phyloP scores from a whole-genome alignment of 1,284 basidiomycete species.

The Ceratobasidium sp. region DNA sequence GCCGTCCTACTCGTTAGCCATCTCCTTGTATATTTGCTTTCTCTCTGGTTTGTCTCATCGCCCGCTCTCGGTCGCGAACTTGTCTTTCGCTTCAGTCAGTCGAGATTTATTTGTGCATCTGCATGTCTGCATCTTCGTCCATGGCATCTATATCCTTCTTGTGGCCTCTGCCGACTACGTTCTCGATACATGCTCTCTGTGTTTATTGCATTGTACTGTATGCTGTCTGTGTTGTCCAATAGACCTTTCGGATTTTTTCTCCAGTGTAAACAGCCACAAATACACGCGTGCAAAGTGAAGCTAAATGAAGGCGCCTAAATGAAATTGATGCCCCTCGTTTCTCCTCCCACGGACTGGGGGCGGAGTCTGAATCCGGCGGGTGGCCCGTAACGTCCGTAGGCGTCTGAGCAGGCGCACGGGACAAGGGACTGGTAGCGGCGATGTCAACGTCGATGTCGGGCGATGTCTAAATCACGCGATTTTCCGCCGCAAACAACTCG shows the following conservation, averaged over 20 bases:
- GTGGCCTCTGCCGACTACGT: slow-evolving; percentile 16
- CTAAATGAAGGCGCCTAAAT: neutral
- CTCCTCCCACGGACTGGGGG: neutral
- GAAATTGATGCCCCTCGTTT: slow-evolving; percentile 25
- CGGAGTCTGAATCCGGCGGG: slow-evolving; percentile 29
- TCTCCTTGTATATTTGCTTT: slow-evolving; percentile 40
- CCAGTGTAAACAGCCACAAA: neutral
- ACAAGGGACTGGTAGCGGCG: slow-evolving; percentile 14
- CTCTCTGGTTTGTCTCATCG: slow-evolving; percentile 2
- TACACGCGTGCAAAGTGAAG: neutral
- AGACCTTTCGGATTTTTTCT: slow-evolving; percentile 25
- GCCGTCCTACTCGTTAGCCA: slow-evolving; percentile 44
- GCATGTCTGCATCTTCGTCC: slow-evolving; percentile 42
- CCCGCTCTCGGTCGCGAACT: slow-evolving; percentile 38
- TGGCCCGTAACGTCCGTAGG: slow-evolving; percentile 18
- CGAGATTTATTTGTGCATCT: slow-evolving; percentile 42
- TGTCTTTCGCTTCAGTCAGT: slow-evolving; percentile 40
- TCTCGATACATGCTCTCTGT: slow-evolving; percentile 36
- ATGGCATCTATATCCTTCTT: slow-evolving; percentile 43
- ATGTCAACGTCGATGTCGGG: slow-evolving; percentile 19
- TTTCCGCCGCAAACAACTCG: slow-evolving; percentile 14
- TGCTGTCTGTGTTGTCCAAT: slow-evolving; percentile 41
- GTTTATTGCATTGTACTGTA: slow-evolving; percentile 38
- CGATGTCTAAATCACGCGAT: slow-evolving; percentile 24
- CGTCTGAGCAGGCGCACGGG: neutral